These are phyloP conservation scores for Boletus rex-veris DNA, from an alignment of 768 basidiomycete genomes.

Conservation along the genomic window DNA sequence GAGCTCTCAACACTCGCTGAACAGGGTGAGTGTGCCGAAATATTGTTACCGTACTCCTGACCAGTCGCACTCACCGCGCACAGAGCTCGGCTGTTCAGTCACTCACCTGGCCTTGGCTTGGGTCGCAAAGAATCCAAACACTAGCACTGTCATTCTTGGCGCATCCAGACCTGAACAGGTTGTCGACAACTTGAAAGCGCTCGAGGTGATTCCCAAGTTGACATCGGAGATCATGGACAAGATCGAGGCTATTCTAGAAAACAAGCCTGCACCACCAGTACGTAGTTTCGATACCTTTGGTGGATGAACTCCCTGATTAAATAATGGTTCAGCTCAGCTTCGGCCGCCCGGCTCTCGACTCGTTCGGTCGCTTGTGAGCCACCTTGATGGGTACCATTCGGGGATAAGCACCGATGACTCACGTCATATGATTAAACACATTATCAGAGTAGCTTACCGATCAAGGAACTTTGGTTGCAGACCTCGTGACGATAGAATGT, in stretches of 20 bases:
- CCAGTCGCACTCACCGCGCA: not conserved
- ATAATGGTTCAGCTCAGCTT: slow-evolving; percentile 19
- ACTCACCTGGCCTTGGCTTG: slow-evolving; percentile 57
- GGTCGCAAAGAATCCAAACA: slow-evolving; percentile 49
- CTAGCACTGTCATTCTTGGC: slow-evolving; percentile 46
- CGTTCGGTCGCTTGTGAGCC: slow-evolving; percentile 18
- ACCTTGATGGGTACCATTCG: no score
- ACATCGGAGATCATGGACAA: slow-evolving; percentile 47
- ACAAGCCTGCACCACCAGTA: slow-evolving; percentile 26
- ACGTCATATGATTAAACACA: not conserved
- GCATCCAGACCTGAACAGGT: slow-evolving; percentile 48
- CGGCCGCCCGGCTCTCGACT: slow-evolving; percentile 30
- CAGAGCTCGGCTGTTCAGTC: slow-evolving; percentile 43
- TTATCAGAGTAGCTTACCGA: not conserved
- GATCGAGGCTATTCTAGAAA: slow-evolving; percentile 52
- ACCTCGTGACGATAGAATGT: not conserved
- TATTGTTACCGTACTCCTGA: not conserved
- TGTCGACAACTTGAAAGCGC: slow-evolving; percentile 47
- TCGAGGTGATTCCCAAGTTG: slow-evolving; percentile 52
- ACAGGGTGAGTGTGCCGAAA: slow-evolving; percentile 16
- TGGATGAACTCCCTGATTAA: slow-evolving; percentile 42
- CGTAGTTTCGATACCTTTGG: slow-evolving; percentile 31
- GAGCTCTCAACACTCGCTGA: slow-evolving; percentile 45
- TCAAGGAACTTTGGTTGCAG: not conserved
- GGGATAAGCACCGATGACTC: not conserved